Percentiles rank a stretch among this genome's conserved stretches.
Conservation (phyloP, 805 yeast species). For the Danielia oregonensis region DNA sequence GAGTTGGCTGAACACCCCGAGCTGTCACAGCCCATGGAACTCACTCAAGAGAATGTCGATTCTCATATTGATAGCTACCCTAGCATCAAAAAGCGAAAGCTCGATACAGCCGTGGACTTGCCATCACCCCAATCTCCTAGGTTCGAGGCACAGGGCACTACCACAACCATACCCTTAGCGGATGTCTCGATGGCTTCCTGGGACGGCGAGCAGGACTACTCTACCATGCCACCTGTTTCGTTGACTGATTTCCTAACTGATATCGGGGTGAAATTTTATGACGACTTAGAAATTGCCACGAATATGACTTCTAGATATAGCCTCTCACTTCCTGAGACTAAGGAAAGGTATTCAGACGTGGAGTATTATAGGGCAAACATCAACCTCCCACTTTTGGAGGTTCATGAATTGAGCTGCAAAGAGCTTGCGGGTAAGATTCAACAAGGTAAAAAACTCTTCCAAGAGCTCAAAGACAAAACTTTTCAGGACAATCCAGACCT, state of each 20-base stretch:
- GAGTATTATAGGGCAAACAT: conserved; percentile 40
- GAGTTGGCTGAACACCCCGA: not conserved
- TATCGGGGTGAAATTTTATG: conserved; percentile 42
- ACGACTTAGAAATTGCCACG: conserved; percentile 39
- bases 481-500: conserved; percentile 45
- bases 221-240: conserved; percentile 24
- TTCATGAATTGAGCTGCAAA: conserved; percentile 51
- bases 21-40: conserved; percentile 6
- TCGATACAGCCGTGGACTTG: not conserved
- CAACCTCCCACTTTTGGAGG: conserved; percentile 41
- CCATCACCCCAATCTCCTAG: not conserved
- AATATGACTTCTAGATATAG: conserved; percentile 22
- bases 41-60: not conserved
- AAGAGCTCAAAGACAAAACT: conserved; percentile 45
- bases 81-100: not conserved
- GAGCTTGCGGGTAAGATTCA: conserved; percentile 49
- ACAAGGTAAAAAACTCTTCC: conserved; percentile 46
- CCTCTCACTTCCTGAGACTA: conserved; percentile 12
- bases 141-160: conserved; percentile 2
- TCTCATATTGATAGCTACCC: not conserved
- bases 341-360: conserved; percentile 9
- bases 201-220: conserved; percentile 21
- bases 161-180: conserved; percentile 7
- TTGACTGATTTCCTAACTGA: conserved; percentile 37
- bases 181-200: conserved; percentile 1